phyloP scores from a whole-genome alignment of 345 rosid genomes.

The Salix caprea region DNA sequence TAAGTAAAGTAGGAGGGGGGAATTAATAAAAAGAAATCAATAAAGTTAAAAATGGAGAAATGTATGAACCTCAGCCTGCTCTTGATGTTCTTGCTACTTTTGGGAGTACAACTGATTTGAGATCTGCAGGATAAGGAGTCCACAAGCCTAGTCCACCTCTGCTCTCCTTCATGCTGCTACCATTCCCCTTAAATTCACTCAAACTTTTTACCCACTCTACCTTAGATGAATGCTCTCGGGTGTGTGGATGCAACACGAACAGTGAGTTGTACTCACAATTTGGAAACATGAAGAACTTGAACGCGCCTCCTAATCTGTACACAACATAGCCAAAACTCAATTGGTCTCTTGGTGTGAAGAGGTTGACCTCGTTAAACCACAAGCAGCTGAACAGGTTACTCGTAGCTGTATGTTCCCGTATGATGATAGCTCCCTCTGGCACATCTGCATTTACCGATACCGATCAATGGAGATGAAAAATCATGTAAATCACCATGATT shows the following conservation, averaged over 20 bases:
- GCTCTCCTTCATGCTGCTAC: slow-evolving; percentile 75
- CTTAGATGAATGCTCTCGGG: slow-evolving; percentile 91
- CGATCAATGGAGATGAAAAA: background rate
- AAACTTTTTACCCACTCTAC: slow-evolving; percentile 89
- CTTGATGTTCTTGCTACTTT: slow-evolving; percentile 72
- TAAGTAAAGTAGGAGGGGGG: background rate
- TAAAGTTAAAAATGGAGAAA: background rate
- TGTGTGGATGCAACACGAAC: slow-evolving; percentile 81
- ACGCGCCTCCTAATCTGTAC: slow-evolving; percentile 57
- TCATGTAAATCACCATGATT: background rate
- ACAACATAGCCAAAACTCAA: slow-evolving; percentile 88
- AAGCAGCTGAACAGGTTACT: slow-evolving; percentile 82
- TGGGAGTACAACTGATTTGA: slow-evolving; percentile 63
- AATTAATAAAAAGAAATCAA: background rate
- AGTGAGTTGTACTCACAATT: slow-evolving; percentile 91
- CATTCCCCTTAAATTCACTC: slow-evolving; percentile 67
- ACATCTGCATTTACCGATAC: slow-evolving; percentile 62
- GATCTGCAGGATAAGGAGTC: slow-evolving; percentile 89
- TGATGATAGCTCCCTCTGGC: slow-evolving; percentile 93
- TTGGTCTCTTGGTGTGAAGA: slow-evolving; percentile 97
- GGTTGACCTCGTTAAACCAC: slow-evolving; percentile 97
- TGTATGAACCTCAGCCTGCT: slow-evolving; percentile 55
- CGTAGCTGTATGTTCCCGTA: slow-evolving; percentile 76
- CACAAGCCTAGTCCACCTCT: slow-evolving; percentile 90
- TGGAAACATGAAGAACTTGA: slow-evolving; percentile 82